Percentiles rank a stretch among this genome's conserved stretches.
phyloP scores from a whole-genome alignment of 1,284 basidiomycete genomes.

The Apiotrichum brassicae region DNA sequence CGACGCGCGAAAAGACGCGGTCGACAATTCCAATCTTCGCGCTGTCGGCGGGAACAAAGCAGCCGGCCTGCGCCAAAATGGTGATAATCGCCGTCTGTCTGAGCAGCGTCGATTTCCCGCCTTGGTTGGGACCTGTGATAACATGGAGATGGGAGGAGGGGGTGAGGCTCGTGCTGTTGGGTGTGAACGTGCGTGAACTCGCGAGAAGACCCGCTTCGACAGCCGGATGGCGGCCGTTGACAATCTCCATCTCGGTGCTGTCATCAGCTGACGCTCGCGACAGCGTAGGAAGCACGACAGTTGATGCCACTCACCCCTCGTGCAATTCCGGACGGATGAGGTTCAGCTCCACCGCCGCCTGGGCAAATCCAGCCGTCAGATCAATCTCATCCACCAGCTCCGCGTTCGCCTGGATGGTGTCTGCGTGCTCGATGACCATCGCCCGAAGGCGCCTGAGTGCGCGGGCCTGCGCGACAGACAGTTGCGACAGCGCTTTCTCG shows the following conservation, averaged over 20 bases:
- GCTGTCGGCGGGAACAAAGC: constrained; percentile 79
- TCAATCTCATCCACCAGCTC: constrained; percentile 83
- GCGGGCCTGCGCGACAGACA: constrained; percentile 59
- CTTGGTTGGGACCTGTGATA: constrained; percentile 97
- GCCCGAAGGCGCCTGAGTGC: constrained; percentile 63
- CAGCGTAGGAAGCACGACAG: neutral
- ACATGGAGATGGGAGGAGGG: constrained; percentile 60
- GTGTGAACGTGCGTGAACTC: constrained; percentile 67
- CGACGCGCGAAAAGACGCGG: constrained; percentile 86
- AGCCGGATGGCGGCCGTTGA: constrained; percentile 80
- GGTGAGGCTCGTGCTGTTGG: constrained; percentile 68
- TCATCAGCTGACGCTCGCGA: constrained; percentile 6
- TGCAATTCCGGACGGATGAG: constrained; percentile 67
- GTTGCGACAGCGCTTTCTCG: constrained; percentile 54
- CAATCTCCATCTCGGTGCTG: constrained; percentile 62
- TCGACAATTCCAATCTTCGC: constrained; percentile 83
- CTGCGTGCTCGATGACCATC: constrained; percentile 60
- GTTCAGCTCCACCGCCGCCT: constrained; percentile 69
- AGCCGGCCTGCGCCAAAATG: constrained; percentile 86
- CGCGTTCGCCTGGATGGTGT: constrained; percentile 64
- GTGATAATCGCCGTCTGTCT: constrained; percentile 86
- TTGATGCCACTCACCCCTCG: constrained; percentile 55
- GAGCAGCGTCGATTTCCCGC: constrained; percentile 81
- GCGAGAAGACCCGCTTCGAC: constrained; percentile 82
- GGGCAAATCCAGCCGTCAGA: constrained; percentile 73